Evolutionary conservation across 345 rosid species (phyloP).

Genomic region (Odontarrhena argentea): DNA sequence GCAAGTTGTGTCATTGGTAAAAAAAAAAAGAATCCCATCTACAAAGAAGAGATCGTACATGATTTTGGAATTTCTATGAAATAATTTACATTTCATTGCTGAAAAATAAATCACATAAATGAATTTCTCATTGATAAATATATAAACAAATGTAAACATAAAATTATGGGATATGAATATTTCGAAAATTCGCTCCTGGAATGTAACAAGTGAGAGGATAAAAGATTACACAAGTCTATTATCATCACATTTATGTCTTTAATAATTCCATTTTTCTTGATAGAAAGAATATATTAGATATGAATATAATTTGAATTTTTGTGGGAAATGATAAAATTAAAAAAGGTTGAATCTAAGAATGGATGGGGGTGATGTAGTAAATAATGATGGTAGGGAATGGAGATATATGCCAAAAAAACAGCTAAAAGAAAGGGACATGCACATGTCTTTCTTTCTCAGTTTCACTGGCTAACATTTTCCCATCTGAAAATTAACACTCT

Average conservation of each 20-base stretch:
- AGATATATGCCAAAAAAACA: constrained; percentile 22
- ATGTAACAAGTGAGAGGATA: too few relatives aligned
- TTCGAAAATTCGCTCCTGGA: too few relatives aligned
- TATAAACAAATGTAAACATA: too few relatives aligned
- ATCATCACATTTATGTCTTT: not conserved
- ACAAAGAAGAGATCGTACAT: not conserved
- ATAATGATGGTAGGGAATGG: constrained; percentile 19
- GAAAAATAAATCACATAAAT: not conserved
- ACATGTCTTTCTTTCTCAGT: constrained; percentile 27
- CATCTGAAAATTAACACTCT: too few relatives aligned
- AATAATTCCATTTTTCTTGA: too few relatives aligned
- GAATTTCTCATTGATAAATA: not conserved
- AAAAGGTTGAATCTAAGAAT: not conserved
- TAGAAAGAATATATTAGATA: too few relatives aligned
- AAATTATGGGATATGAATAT: too few relatives aligned
- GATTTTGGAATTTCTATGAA: constrained; percentile 17
- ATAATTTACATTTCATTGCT: not conserved
- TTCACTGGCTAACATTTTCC: constrained; percentile 15
- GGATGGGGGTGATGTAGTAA: not conserved
- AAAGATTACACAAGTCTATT: too few relatives aligned
- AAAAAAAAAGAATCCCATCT: not conserved
- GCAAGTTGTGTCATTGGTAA: constrained; percentile 31
- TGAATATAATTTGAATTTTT: not conserved
- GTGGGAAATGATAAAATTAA: not conserved
- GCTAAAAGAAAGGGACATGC: constrained; percentile 24